These are phyloP conservation scores for Leavenworthia alabamica DNA, from an alignment of 345 rosid genomes.

Conservation along the genomic window DNA sequence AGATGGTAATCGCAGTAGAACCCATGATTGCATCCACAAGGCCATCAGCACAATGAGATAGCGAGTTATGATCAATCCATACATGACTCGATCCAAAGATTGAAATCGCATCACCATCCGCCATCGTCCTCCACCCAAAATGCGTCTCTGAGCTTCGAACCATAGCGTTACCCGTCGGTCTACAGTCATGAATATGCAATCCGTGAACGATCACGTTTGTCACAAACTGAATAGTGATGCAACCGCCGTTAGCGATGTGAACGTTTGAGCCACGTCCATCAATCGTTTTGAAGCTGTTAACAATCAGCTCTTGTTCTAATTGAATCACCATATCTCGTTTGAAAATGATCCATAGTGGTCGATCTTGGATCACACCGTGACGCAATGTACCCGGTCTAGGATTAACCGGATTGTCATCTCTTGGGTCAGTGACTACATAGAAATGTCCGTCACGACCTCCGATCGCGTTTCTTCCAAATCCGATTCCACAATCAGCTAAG, in stretches of 20 bases:
- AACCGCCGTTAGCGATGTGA: conserved; percentile 88
- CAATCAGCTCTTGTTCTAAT: conserved; percentile 72
- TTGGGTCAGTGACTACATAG: conserved; percentile 75
- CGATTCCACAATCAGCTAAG: conserved; percentile 86
- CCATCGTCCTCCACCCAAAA: conserved; percentile 90
- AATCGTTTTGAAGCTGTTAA: conserved; percentile 90
- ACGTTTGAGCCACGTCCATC: conserved; percentile 89
- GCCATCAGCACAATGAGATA: conserved; percentile 89
- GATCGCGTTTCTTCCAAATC: conserved; percentile 85
- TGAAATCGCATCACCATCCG: conserved; percentile 88
- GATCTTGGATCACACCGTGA: conserved; percentile 84
- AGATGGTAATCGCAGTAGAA: conserved; percentile 85
- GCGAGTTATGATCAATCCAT: conserved; percentile 90
- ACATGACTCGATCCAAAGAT: conserved; percentile 86
- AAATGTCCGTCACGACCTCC: conserved; percentile 90
- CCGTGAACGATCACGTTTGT: conserved; percentile 91
- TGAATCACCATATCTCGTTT: conserved; percentile 88
- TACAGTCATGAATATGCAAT: conserved; percentile 85
- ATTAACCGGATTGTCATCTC: conserved; percentile 77
- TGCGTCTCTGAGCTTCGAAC: conserved; percentile 83
- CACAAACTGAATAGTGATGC: conserved; percentile 77
- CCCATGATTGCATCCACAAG: conserved; percentile 96
- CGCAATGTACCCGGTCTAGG: conserved; percentile 92
- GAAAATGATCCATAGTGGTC: conserved; percentile 87
- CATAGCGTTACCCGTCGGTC: conserved; percentile 89